Base-by-base conservation (phyloP, 1,139 yeast species). In the Blastobotrys arbuscula region DNA sequence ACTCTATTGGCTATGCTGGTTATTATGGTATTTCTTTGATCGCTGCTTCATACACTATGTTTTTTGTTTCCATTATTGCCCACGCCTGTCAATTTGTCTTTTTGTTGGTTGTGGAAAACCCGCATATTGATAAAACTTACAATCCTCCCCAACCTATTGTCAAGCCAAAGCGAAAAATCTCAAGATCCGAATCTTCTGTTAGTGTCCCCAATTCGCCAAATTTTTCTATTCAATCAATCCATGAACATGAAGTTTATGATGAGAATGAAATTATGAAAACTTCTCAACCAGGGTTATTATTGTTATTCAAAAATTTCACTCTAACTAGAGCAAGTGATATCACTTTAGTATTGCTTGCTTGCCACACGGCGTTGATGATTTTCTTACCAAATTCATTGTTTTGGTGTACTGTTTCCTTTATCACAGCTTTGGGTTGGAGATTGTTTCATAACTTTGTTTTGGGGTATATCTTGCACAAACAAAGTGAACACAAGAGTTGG, bases 1-100 rank as follows among this genome's bases (percentile, higher is more conserved):
- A 87, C 65, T 85, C 95, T 0, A 84, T 88, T 48, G 96, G 96
- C 6, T 87, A 87, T 64, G 78, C 87, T 48, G 96, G 96, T 1
- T 87, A 84, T 68, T 87, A 87, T 62, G 96, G 95, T 0, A 79
- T 85, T 62, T 89, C 92, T 1, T 70, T 87, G 53, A 82, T 87
- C 59, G 76, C 92, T 2, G 83, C 86, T 54, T 82, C 89, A 31
- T 85, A 86, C 59, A 76, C 84, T 13, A 82, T 87, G 8, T 74
- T 87, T 55, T 70, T 77, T 28, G 84, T 84, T 34, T 86, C 95
- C 1, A 70, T 86, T 19, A 68, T 81, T 53, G 96, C 95, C 5
- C 96, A 87, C 66, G 77, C 84, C 52, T 73, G 81, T 53, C 96
- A 87, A 65, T 86, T 87, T 76, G 74, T 82, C 38, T 87, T 87